A percentile compares a stretch with the other conserved stretches of the same genome.
Evolutionary conservation across 345 rosid genomes (phyloP).

Genomic region (Populus nigra): DNA sequence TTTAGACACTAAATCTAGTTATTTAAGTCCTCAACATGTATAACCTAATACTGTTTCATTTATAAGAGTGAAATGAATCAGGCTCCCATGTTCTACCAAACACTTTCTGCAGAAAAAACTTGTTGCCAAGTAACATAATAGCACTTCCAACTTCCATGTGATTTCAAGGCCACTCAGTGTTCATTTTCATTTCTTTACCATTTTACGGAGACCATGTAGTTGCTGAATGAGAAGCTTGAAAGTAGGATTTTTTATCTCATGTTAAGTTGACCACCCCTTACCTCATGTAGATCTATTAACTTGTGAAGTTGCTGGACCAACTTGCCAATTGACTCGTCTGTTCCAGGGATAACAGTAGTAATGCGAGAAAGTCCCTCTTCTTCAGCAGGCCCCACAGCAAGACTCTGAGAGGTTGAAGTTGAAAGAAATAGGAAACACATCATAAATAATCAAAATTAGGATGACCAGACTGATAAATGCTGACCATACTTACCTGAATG

Average conservation of each 20-base stretch:
- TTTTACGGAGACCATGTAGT: neutral
- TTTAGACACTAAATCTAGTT: neutral
- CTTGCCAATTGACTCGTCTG: constrained; percentile 56
- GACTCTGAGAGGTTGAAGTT: constrained; percentile 42
- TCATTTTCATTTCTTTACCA: neutral
- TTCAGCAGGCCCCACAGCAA: constrained; percentile 67
- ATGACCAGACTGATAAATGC: neutral
- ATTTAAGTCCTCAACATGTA: neutral
- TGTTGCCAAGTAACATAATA: neutral
- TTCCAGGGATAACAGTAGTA: constrained; percentile 60
- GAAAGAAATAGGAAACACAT: neutral
- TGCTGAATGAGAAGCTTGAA: neutral
- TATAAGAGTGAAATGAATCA: neutral
- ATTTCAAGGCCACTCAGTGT: neutral
- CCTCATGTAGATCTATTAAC: constrained; percentile 60
- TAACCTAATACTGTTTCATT: neutral
- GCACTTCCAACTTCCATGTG: neutral
- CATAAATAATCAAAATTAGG: neutral
- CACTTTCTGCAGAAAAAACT: neutral
- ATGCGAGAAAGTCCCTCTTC: constrained; percentile 58
- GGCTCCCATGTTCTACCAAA: neutral
- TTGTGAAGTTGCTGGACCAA: constrained; percentile 60
- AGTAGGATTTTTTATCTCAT: neutral
- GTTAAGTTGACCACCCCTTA: constrained; percentile 16
- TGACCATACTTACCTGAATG: constrained; percentile 57